Percentiles rank a stretch among this genome's conserved stretches.
Evolutionary conservation across 768 basidiomycete genomes (phyloP).

Genomic region (Tylopilus plumbeoviolaceoides): DNA sequence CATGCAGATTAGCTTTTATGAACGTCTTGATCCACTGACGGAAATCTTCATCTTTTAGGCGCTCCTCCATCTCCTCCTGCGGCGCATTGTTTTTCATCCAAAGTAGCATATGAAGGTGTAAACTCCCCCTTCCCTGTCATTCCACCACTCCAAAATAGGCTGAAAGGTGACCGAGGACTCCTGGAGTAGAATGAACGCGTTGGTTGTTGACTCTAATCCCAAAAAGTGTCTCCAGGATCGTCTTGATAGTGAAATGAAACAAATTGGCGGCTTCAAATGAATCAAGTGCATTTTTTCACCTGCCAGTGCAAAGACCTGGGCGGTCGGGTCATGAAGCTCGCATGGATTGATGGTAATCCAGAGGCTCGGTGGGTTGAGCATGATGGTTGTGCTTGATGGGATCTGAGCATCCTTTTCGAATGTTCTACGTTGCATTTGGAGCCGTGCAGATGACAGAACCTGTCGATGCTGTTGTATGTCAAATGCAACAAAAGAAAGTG

Average conservation of each 20-base stretch:
- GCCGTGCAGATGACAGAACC: not conserved
- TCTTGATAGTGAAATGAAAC: not conserved
- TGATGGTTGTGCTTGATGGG: not conserved
- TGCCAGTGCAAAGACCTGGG: too few species aligned
- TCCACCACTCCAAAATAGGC: not conserved
- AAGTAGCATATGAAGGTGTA: slow-evolving; percentile 1
- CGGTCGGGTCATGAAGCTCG: not conserved
- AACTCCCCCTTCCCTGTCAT: not conserved
- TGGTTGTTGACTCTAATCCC: not conserved
- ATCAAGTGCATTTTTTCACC: too few species aligned
- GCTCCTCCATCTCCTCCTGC: not conserved
- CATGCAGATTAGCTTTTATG: not conserved
- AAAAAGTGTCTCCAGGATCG: not conserved
- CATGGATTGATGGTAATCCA: not conserved
- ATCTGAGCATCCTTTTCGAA: not conserved
- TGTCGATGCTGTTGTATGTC: not conserved
- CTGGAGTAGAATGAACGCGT: not conserved
- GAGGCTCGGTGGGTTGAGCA: not conserved
- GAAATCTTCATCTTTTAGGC: not conserved
- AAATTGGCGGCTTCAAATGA: not conserved
- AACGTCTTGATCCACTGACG: not conserved
- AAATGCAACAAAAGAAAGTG: not conserved
- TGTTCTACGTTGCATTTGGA: not conserved
- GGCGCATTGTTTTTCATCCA: not conserved
- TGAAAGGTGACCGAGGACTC: not conserved